Evolutionary conservation across 2,329 filamentous ascomycete species (phyloP), one percentile per base, ranked within the genome.

Genomic region (Capronia americana): DNA sequence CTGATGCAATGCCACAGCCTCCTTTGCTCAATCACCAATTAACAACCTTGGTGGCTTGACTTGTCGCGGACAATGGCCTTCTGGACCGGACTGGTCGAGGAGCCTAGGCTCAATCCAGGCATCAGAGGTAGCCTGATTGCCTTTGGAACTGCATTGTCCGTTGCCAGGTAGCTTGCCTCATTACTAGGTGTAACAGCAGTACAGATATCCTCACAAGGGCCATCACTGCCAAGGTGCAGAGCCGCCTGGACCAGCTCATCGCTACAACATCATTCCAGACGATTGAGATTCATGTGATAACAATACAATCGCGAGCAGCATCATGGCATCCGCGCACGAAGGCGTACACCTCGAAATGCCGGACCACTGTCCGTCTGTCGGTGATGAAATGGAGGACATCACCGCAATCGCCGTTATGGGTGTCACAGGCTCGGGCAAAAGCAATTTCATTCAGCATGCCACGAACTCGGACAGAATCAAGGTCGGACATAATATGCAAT

Each of bases 381-480:
- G 41, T 46, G 12, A 4, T 46, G 41, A 46, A 46, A 46, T 46
- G 41, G 41, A 46, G 12, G 41, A 46, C n/a, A 46, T 46, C 41
- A 46, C 41, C 41, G 41, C 41, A 4, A 57, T 57, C 24, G 54
- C 54, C 8, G 54, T 57, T 7, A 57, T 57, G 54, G 54, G 54
- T n/a, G 30, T 57, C 12, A 57, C 54, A 20, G 54, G 54, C 38
- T 41, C 54, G n/a, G 54, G 54, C 14, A 57, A 57, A 41, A 57
- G 54, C 54, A 41, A 32, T 20, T 57, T 57, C 12, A 57, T 57
- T 14, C 54, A 17, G 6, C 20, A 24, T 53, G 50, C 20, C 50
- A 53, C 20, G 24, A 24, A 24, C 30, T 41, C 26, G 26, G 32
- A 57, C 10, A 41, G 10, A 57, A 23, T 32, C 20, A 57, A 20